Evolutionary conservation across 306 rosid genomes (phyloP), one percentile per base, ranked within the genome.

Genomic region (Lithocarpus polystachyus): DNA sequence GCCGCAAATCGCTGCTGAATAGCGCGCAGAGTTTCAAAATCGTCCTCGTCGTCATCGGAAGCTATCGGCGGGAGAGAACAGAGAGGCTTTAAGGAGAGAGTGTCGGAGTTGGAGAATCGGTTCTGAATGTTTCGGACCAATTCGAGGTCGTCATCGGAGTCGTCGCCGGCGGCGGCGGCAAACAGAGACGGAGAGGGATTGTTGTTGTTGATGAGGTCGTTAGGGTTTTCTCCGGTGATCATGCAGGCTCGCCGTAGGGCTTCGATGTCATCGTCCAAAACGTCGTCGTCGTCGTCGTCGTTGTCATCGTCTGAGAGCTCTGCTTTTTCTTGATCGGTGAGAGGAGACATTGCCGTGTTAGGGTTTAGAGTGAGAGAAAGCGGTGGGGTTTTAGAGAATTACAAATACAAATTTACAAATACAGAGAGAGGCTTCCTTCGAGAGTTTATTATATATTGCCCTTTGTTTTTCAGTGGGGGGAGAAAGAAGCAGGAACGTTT

Each of bases 21-120:
- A 6, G 94, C 88, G 1, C 88, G 90, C 1, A 85, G 86, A 4
- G 90, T 90, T 72, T 86, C 94, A 5, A 84, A 64, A 52, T 95
- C 99, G 33, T 95, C 97, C 22, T 82, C 94, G 11, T 84, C 94
- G 14, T 84, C 97, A 0, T 88, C 98, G 19, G 88, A 56, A 18
- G 59, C 57, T 56, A 59, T 53, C 3, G 80, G 84, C 18, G 93
- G 94, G 75, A 88, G 54, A 78, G 75, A 1, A 24, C 65, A 14
- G 65, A 77, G 68, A 51, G 92, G 90, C 75, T 80, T 59, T 73
- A 79, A 23, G 15, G 83, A 61, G 37, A 71, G 45, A 53, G 89
- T 72, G 80, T 81, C 76, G 65, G 4, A 56, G 22, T 79, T 72
- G 5, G 84, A 81, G 85, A 87, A 92, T 5, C 88, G 94, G 24